These are phyloP conservation scores for Penicillium waksmanii DNA, from an alignment of 495 filamentous ascomycete genomes.

Conservation along the genomic window DNA sequence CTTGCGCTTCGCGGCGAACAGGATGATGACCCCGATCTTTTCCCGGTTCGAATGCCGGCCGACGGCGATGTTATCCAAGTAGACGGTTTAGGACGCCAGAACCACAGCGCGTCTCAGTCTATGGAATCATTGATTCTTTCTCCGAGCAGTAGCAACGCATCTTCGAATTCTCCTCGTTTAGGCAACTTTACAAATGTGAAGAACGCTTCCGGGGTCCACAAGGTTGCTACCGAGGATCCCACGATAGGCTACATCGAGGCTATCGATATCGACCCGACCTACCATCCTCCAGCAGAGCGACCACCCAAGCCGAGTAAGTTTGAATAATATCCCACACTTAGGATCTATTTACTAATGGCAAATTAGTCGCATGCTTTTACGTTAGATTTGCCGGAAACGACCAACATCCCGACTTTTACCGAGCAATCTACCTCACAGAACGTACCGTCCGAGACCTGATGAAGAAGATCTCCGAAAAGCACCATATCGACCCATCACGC, in stretches of 20 bases:
- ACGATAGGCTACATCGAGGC: conserved; percentile 85
- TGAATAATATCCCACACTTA: neutral
- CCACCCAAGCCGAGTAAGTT: conserved; percentile 67
- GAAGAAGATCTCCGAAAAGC: conserved; percentile 72
- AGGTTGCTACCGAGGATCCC: conserved; percentile 42
- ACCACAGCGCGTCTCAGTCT: conserved; percentile 58
- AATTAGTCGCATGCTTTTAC: conserved; percentile 84
- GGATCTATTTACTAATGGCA: conserved; percentile 2
- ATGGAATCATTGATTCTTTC: conserved; percentile 62
- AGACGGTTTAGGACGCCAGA: conserved; percentile 55
- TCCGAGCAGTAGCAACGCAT: conserved; percentile 59
- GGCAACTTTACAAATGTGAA: conserved; percentile 20
- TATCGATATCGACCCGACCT: conserved; percentile 81
- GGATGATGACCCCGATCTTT: conserved; percentile 84
- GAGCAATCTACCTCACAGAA: conserved; percentile 83
- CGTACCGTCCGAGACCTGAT: conserved; percentile 75
- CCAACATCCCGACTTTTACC: conserved; percentile 66
- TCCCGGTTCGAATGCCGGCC: conserved; percentile 76
- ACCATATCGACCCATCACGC: conserved; percentile 69
- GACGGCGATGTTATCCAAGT: conserved; percentile 65
- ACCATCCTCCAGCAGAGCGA: conserved; percentile 77
- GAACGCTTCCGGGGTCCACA: conserved; percentile 47
- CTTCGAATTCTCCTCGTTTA: conserved; percentile 47
- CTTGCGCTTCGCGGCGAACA: conserved; percentile 83
- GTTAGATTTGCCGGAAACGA: conserved; percentile 62